phyloP scores from a whole-genome alignment of 2,329 filamentous ascomycete genomes.

The Esteya vermicola region DNA sequence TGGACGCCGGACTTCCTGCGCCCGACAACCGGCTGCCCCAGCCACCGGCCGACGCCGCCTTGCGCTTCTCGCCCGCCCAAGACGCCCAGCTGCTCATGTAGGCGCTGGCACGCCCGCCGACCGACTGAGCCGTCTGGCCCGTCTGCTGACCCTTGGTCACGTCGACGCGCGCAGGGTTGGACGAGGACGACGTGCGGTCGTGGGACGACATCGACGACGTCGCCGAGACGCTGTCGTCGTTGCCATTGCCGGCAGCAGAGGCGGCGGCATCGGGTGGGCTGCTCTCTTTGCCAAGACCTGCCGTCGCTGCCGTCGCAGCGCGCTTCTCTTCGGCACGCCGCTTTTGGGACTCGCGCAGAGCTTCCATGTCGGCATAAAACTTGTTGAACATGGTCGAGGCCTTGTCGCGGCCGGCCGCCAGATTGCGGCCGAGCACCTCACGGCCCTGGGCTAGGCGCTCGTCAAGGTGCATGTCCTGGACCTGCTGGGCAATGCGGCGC shows the following conservation, averaged over 20 bases:
- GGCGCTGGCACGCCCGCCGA: slow-evolving; percentile 42
- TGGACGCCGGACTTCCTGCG: background rate
- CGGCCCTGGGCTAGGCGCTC: slow-evolving; percentile 72
- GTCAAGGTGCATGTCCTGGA: slow-evolving; percentile 86
- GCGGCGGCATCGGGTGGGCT: background rate
- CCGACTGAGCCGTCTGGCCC: slow-evolving; percentile 30
- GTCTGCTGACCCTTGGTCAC: slow-evolving; percentile 27
- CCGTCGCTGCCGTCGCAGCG: slow-evolving; percentile 11
- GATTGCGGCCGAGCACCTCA: slow-evolving; percentile 74
- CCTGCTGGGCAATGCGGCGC: slow-evolving; percentile 75
- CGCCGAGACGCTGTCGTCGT: background rate
- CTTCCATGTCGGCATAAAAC: slow-evolving; percentile 82
- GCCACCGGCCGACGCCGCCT: slow-evolving; percentile 37
- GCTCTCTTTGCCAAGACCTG: background rate
- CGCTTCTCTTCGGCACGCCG: slow-evolving; percentile 46
- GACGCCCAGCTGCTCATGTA: slow-evolving; percentile 56
- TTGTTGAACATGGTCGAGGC: slow-evolving; percentile 77
- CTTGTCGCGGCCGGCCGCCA: slow-evolving; percentile 80
- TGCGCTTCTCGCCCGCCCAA: slow-evolving; percentile 65
- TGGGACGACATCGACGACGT: background rate
- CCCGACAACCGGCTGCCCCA: slow-evolving; percentile 17
- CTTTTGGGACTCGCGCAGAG: slow-evolving; percentile 59
- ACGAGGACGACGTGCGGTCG: background rate
- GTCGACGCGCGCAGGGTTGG: too few species aligned
- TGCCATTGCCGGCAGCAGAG: background rate